Conservation (phyloP, 129 eudicot species). For the Centella asiatica region DNA sequence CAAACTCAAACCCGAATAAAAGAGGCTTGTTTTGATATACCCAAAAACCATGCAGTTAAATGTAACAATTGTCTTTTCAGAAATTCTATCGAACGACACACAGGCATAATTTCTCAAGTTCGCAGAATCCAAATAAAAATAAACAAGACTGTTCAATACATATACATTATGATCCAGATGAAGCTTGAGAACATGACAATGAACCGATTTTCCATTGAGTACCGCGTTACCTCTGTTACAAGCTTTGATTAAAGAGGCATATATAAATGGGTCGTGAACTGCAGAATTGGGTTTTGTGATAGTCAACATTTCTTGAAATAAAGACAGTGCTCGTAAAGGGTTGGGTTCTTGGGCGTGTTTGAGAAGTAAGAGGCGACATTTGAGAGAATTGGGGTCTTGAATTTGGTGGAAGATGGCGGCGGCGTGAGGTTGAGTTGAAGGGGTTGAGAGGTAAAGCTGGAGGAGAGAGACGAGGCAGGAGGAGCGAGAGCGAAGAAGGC, state of each 20-base stretch:
- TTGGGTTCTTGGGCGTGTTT: constrained; percentile 18
- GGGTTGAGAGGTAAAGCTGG: constrained; percentile 20
- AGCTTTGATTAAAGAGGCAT: constrained; percentile 31
- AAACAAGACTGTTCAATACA: constrained; percentile 21
- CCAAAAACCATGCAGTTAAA: constrained; percentile 29
- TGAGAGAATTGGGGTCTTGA: constrained; percentile 9
- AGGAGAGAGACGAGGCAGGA: constrained; percentile 18
- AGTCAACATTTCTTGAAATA: constrained; percentile 18
- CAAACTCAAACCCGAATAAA: constrained; percentile 18
- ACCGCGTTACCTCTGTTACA: constrained; percentile 12
- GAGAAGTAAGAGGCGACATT: constrained; percentile 27
- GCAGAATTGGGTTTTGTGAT: not conserved
- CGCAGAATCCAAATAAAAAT: constrained; percentile 17
- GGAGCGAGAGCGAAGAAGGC: constrained; percentile 10
- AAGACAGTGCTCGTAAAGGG: constrained; percentile 19
- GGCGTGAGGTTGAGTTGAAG: constrained; percentile 14
- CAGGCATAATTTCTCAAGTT: constrained; percentile 19
- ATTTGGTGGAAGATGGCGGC: constrained; percentile 14
- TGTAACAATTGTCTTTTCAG: constrained; percentile 19
- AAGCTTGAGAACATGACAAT: constrained; percentile 17
- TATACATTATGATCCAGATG: constrained; percentile 20
- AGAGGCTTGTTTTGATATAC: constrained; percentile 13
- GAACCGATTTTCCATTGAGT: constrained; percentile 19
- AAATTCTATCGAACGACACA: constrained; percentile 18
- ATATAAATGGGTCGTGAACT: constrained; percentile 22